Evolutionary conservation across 768 basidiomycete genomes (phyloP), one percentile per base, ranked within the genome.

Genomic region (Stropharia rugosoannulata): DNA sequence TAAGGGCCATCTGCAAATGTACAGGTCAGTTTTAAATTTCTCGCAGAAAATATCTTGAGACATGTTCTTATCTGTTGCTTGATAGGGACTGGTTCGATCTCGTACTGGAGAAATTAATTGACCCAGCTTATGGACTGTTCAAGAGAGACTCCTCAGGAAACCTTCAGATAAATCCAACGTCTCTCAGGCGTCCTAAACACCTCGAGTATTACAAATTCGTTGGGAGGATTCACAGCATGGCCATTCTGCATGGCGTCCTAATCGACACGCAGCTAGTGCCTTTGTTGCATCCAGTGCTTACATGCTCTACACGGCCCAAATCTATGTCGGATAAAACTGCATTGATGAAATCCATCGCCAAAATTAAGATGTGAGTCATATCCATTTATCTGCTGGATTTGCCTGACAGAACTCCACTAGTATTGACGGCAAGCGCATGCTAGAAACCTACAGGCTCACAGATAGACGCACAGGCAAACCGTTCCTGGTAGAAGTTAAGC

Each of bases 1-100:
- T 4, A 64, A 87, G 51, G 85, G 87, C 63, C 84, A 84, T 58
- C 86, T 84, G 58, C 86, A 85, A 62, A 80, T 86, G 16, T 83
- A 82, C 22, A 82, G 87, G 88, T 83, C 62, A 55, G 75, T 67
- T 35, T 45, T 35, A 29, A 27, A 18, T 45, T 55, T 29, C 55
- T 54, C 47, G 44, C 60, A 25, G 51, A 18, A 37, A 25, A 47
- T 58, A 41, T 45, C 12, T 29, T 44, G 9, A 37, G 36, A 22
- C n/a, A 12, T 36, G 25, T 56, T 25, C 16, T 18, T 48, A 16
- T 13, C 40, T 22, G 19, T 13, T 35, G 36, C 43, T 51, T 13
- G 32, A 38, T 47, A 90, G 89, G 69, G 90, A 90, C 71, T 92
- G 90, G 88, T 87, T 91, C 71, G 89, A 91, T 75, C 72, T 90